phyloP scores from a whole-genome alignment of 306 rosid species.

The Bauhinia variegata region DNA sequence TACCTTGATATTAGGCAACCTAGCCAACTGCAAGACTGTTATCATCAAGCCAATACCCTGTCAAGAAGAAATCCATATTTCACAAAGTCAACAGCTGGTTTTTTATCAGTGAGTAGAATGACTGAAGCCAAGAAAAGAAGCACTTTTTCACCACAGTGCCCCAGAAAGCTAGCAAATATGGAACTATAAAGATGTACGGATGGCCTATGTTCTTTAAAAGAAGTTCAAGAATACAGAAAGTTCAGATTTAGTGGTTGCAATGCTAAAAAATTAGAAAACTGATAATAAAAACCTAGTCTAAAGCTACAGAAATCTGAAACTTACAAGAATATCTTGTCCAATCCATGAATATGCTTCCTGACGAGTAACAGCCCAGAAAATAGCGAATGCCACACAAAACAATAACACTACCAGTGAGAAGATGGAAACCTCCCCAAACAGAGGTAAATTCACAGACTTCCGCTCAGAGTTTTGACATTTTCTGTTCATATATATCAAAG shows the following conservation, averaged over 20 bases:
- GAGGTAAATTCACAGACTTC: conserved; percentile 63
- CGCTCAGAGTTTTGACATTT: conserved; percentile 47
- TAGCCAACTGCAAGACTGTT: conserved; percentile 87
- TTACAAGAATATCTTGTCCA: conserved; percentile 97
- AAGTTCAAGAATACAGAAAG: conserved; percentile 17
- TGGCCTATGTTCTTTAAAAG: not conserved
- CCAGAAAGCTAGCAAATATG: not conserved
- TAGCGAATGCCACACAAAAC: conserved; percentile 57
- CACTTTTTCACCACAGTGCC: conserved; percentile 20
- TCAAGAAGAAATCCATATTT: conserved; percentile 47
- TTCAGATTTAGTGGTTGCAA: conserved; percentile 21
- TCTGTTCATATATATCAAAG: conserved; percentile 56
- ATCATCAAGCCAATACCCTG: conserved; percentile 98
- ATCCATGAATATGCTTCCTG: conserved; percentile 73
- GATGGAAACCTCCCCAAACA: conserved; percentile 68
- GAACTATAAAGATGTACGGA: conserved; percentile 2
- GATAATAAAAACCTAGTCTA: conserved; percentile 16
- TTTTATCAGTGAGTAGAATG: conserved; percentile 2
- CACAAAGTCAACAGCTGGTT: conserved; percentile 18
- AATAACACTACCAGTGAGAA: conserved; percentile 65
- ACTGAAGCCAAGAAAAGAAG: conserved; percentile 17
- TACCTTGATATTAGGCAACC: conserved; percentile 95
- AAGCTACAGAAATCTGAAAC: conserved; percentile 37
- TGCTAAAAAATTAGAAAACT: conserved; percentile 12
- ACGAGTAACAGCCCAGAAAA: conserved; percentile 71